Evolutionary conservation across 1,139 yeast species (phyloP), one percentile per base, ranked within the genome.

Genomic region (Yamadazyma friedrichii): DNA sequence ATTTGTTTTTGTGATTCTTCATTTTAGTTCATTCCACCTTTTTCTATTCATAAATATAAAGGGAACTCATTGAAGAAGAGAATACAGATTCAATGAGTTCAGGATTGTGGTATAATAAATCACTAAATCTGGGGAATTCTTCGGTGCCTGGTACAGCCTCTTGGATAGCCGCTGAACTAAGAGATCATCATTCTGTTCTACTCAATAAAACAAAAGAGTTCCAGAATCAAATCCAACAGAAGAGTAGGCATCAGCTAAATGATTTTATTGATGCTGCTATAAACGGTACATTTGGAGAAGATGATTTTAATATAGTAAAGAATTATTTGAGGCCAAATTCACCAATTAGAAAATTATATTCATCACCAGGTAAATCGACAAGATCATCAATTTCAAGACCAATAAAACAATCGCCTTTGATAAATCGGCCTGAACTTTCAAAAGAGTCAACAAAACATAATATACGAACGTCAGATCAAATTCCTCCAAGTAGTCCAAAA

Each of bases 141-240:
- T 15, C 28, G n/a, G 66, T 64, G 3, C 71, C 74, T 1, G 74
- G 74, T 2, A 58, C 71, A 3, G 65, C 73, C 8, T 58, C 55
- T 46, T 68, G 71, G 71, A 61, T 68, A 9, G 65, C 70, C 10
- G 56, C 55, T 31, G 68, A 65, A 44, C 47, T 67, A 20, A 24
- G 20, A 26, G 36, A 34, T 27, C 36, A 34, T 26, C 28, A 34
- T 26, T 34, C 36, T 9, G 31, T 25, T 8, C n/a, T 34, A 8
- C 15, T 34, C 3, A 26, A 16, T 8, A 27, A 20, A 29, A 6
- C 35, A 4, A 32, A 27, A 15, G 25, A 35, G 15, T 26, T 25
- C 15, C 12, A 17, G 8, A 5, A 12, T 26, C 11, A 24, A 12
- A 22, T 15, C 15, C 16, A 26, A 16, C 11, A 16, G 5, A 34